Percentiles rank a stretch among this genome's conserved stretches.
Evolutionary conservation across 768 basidiomycete genomes (phyloP).

Genomic region (Leccinum boreale): DNA sequence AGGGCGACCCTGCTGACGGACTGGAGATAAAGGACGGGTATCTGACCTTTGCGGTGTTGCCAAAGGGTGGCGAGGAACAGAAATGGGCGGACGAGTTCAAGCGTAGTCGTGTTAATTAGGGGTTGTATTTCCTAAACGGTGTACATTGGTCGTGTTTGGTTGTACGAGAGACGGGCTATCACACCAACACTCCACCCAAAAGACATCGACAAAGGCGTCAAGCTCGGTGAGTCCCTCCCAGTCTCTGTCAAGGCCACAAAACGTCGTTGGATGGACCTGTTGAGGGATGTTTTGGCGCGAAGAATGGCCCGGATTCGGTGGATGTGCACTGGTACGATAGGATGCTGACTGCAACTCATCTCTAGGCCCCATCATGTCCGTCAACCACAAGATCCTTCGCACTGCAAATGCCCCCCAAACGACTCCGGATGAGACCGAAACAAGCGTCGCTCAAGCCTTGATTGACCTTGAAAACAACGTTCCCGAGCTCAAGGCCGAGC

Average conservation of each 20-base stretch:
- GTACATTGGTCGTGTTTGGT: slow-evolving; percentile 32
- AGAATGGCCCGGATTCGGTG: slow-evolving; percentile 43
- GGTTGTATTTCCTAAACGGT: slow-evolving; percentile 15
- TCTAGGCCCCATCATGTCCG: slow-evolving; percentile 53
- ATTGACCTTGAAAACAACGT: slow-evolving; percentile 98
- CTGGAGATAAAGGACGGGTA: slow-evolving; percentile 82
- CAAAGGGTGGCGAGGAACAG: slow-evolving; percentile 71
- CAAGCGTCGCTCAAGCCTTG: slow-evolving; percentile 89
- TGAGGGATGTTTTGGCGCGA: slow-evolving; percentile 16
- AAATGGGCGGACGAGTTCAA: slow-evolving; percentile 92
- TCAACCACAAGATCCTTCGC: slow-evolving; percentile 86
- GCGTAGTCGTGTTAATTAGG: slow-evolving; percentile 31
- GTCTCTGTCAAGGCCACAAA: slow-evolving; percentile 19
- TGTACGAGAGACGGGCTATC: slow-evolving; percentile 3
- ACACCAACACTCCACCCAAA: slow-evolving; percentile 16
- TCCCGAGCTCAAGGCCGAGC: slow-evolving; percentile 95
- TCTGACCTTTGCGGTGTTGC: slow-evolving; percentile 74
- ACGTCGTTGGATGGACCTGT: slow-evolving; percentile 18
- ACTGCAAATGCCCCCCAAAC: slow-evolving; percentile 93
- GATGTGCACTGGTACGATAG: slow-evolving; percentile 44
- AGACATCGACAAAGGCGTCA: slow-evolving; percentile 55
- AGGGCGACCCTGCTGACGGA: slow-evolving; percentile 66
- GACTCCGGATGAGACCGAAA: slow-evolving; percentile 89
- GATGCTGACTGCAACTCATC: slow-evolving; percentile 40
- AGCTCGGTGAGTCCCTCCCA: slow-evolving; percentile 61